Evolutionary conservation across 73 alveolate species (phyloP).

Genomic region (Uronychia binucleata): DNA sequence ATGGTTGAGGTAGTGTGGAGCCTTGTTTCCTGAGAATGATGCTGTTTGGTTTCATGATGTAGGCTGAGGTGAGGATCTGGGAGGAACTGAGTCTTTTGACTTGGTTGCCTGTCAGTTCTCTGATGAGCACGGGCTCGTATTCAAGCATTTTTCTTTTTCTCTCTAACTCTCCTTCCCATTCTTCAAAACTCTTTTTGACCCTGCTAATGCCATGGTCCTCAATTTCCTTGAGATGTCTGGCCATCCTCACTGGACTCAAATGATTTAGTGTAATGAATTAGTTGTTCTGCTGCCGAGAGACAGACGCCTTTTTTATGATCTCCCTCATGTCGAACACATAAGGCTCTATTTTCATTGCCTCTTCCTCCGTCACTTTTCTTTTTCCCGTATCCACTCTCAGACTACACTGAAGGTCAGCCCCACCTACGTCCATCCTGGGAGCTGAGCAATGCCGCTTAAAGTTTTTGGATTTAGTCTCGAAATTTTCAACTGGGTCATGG

Average conservation of each 20-base stretch:
- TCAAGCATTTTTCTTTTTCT: background rate
- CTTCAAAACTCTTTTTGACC: background rate
- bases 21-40: background rate
- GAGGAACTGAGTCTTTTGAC: background rate
- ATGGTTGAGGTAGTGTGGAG: too few species aligned
- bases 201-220: background rate
- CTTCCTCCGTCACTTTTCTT: background rate
- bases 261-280: background rate
- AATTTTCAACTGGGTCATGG: background rate
- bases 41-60: background rate
- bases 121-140: background rate
- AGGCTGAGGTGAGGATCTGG: background rate
- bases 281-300: background rate
- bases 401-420: too few species aligned
- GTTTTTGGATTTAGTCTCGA: background rate
- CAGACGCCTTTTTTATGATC: background rate
- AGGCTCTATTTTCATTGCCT: background rate
- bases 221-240: background rate
- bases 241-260: background rate
- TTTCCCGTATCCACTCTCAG: background rate
- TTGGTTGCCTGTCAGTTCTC: background rate
- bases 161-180: background rate
- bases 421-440: too few species aligned
- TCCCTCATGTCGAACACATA: background rate
- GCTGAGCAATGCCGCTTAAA: background rate